Base-by-base conservation (phyloP, 768 basidiomycete genomes). In the Boletus vinaceobasis region DNA sequence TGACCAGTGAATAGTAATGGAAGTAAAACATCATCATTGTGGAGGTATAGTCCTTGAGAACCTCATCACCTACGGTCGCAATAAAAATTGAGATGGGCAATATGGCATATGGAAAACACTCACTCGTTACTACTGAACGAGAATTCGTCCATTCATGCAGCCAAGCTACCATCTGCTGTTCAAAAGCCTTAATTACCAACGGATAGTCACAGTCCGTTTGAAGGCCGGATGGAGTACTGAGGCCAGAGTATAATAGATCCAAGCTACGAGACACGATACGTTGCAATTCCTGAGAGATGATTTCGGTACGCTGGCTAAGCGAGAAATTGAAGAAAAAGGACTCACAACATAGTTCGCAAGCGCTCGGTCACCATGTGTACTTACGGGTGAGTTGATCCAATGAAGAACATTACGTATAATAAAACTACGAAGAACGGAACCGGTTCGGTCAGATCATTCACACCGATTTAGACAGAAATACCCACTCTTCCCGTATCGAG, bases 401-500 rank as follows among this genome's bases (percentile, higher is more conserved):
- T 79, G 77, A 26, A 77, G 69, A 15, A 87, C 85, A 71, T 91
- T 87, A 1, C 94, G 86, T 61, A 98, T 92, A 66, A 98, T 89
- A 65, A 80, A 92, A 69, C 90, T 93, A 57, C 17, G 26, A 35
- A 59, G 57, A 45, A 48, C 35, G 17, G 51, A 54, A 33, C 4
- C 44, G 23, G 8, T 23, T 50, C 3, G 1, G n/a, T 46, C 32
- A 54, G 26, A 21, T 36, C 14, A 33, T 19, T 26, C 26, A 35
- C 44, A 43, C 10, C 23, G 23, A 14, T 29, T 19, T 43, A n/a
- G 39, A 46, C 8, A 46, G 7, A 46, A 19, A 36, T 27, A 79
- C 91, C 62, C 67, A 93, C 91, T 99, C 96, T 73, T 98, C 96
- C 67, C 88, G 86, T 60, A 98, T 87, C 3, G 87, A 85, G 66